Evolutionary conservation across 495 filamentous ascomycete species (phyloP).

Genomic region (Penicillium soppii): DNA sequence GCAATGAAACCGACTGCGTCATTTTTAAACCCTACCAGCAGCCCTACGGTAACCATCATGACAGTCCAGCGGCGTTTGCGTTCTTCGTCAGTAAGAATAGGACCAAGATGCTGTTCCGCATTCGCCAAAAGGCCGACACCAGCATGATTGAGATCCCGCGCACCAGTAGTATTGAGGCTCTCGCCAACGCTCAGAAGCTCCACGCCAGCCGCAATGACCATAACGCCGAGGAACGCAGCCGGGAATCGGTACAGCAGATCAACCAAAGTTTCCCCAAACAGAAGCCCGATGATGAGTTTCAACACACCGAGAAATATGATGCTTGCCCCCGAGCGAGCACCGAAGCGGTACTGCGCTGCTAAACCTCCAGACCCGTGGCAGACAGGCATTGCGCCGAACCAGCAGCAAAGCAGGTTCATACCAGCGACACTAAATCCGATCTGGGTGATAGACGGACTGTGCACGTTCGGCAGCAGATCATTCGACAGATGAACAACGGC

Average conservation of each 20-base stretch:
- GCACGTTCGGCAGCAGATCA: conserved; percentile 69
- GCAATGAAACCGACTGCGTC: conserved; percentile 83
- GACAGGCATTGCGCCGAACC: conserved; percentile 94
- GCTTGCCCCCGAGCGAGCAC: conserved; percentile 80
- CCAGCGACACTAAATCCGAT: conserved; percentile 75
- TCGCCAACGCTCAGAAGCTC: conserved; percentile 84
- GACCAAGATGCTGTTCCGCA: conserved; percentile 34
- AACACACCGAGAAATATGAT: conserved; percentile 74
- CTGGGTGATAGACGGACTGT: conserved; percentile 64
- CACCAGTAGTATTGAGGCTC: conserved; percentile 68
- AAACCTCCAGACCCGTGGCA: conserved; percentile 92
- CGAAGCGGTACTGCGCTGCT: conserved; percentile 86
- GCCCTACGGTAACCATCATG: conserved; percentile 82
- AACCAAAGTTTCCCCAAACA: conserved; percentile 69
- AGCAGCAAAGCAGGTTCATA: conserved; percentile 84
- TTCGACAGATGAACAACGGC: conserved; percentile 73
- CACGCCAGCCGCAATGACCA: conserved; percentile 85
- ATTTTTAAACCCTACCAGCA: conserved; percentile 82
- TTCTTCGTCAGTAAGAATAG: conserved; percentile 56
- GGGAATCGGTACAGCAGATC: conserved; percentile 70
- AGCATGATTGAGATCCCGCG: conserved; percentile 54
- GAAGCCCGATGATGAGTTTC: conserved; percentile 73
- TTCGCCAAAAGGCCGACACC: conserved; percentile 34
- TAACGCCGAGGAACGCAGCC: conserved; percentile 69
- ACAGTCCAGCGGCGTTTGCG: conserved; percentile 73